These are phyloP conservation scores for Chiua virens DNA, from an alignment of 768 basidiomycete genomes.

Conservation along the genomic window DNA sequence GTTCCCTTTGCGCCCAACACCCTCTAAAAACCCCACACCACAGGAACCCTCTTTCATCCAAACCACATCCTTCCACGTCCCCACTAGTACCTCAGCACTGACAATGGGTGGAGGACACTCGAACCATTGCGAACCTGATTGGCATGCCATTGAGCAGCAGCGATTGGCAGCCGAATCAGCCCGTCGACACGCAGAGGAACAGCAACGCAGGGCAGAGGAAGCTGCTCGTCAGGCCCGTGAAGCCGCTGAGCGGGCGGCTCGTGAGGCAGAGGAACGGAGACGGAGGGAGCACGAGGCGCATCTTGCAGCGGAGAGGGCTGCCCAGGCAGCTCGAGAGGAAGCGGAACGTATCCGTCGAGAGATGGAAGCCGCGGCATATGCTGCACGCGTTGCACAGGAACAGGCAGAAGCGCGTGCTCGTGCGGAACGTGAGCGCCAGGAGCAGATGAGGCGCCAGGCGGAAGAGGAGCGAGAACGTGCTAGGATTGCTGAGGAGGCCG, in stretches of 20 bases:
- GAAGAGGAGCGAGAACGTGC: constrained; percentile 23
- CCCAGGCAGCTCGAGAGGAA: constrained; percentile 21
- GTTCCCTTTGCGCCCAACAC: neutral
- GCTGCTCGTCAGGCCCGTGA: constrained; percentile 21
- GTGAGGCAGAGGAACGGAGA: constrained; percentile 22
- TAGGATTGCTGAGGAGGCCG: constrained; percentile 23
- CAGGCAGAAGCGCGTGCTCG: constrained; percentile 26
- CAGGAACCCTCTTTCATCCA: too few species aligned
- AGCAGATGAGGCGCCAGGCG: constrained; percentile 12
- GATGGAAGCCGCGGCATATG: constrained; percentile 20
- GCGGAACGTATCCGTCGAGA: constrained; percentile 22
- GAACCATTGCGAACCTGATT: constrained; percentile 21
- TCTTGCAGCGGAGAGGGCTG: constrained; percentile 23
- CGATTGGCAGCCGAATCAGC: constrained; percentile 19
- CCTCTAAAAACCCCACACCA: too few species aligned
- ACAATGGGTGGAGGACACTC: constrained; percentile 31
- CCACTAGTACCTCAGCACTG: neutral
- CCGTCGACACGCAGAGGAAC: constrained; percentile 22
- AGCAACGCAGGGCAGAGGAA: constrained; percentile 16
- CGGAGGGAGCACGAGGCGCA: constrained; percentile 14
- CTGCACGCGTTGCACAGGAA: constrained; percentile 22
- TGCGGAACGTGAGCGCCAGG: constrained; percentile 22
- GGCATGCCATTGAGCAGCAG: constrained; percentile 22
- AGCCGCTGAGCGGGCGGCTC: constrained; percentile 22
- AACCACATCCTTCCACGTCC: neutral